These are phyloP conservation scores for Boletus bicolor DNA, from an alignment of 768 basidiomycete species.

Conservation along the genomic window DNA sequence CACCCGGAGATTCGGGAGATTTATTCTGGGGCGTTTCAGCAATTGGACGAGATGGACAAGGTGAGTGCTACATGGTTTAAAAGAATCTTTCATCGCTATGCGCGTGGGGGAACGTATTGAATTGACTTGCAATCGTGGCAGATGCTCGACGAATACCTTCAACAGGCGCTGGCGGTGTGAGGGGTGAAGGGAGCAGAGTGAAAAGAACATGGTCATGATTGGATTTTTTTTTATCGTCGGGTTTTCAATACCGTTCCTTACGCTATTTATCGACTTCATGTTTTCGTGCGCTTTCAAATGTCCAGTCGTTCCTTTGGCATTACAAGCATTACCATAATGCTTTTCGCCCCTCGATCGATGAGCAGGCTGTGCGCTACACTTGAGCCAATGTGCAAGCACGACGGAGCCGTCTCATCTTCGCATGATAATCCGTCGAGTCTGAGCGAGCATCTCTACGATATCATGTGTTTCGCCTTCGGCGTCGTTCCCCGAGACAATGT, in stretches of 20 bases:
- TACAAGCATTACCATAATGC: not conserved
- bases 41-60: slow-evolving; percentile 79
- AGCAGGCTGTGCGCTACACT: no score
- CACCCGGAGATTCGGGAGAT: slow-evolving; percentile 73
- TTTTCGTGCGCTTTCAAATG: slow-evolving; percentile 1
- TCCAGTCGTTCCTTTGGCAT: not conserved
- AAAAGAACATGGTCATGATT: not conserved
- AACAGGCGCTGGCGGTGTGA: slow-evolving; percentile 22
- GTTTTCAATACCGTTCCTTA: slow-evolving; percentile 4
- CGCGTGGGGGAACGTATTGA: not conserved
- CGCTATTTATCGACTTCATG: slow-evolving; percentile 12
- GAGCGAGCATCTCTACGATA: no score
- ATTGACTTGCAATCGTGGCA: slow-evolving; percentile 4
- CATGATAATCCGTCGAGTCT: no score
- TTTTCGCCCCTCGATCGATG: not conserved
- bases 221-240: not conserved
- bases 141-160: slow-evolving; percentile 32
- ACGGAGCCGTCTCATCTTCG: no score
- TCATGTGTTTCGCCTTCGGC: no score
- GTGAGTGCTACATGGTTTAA: slow-evolving; percentile 33
- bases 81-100: not conserved
- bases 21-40: slow-evolving; percentile 65
- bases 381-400: no score
- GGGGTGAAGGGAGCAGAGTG: not conserved
- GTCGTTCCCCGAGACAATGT: no score